A percentile compares a stretch with the other conserved stretches of the same genome.
Evolutionary conservation across 306 rosid genomes (phyloP).

Genomic region (Erythrophleum fordii): DNA sequence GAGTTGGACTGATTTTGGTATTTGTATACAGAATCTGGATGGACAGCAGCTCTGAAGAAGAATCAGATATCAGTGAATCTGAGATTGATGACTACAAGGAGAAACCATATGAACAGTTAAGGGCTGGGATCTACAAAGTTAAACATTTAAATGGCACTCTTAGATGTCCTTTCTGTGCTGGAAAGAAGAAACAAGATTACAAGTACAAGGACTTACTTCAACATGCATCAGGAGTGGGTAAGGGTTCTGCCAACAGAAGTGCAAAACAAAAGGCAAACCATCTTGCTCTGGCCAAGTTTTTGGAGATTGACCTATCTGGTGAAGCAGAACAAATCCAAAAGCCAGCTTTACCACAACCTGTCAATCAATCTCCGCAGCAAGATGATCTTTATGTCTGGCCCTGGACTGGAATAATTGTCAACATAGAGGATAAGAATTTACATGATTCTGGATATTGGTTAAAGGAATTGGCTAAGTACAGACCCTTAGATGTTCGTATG

Average conservation of each 20-base stretch:
- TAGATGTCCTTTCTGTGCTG: conserved; percentile 92
- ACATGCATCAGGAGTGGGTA: conserved; percentile 94
- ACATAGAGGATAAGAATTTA: conserved; percentile 42
- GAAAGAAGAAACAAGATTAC: conserved; percentile 94
- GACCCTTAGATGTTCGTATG: conserved; percentile 53
- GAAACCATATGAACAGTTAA: conserved; percentile 74
- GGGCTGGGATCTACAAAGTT: conserved; percentile 66
- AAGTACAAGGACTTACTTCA: conserved; percentile 80
- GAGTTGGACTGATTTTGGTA: conserved; percentile 28
- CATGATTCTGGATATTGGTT: conserved; percentile 67
- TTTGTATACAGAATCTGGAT: conserved; percentile 34
- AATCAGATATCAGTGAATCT: conserved; percentile 89
- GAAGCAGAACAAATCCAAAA: conserved; percentile 58
- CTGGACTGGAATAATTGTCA: conserved; percentile 84
- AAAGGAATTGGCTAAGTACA: conserved; percentile 58
- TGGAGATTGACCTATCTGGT: conserved; percentile 67
- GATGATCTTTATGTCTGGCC: conserved; percentile 89
- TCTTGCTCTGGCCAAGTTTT: conserved; percentile 82
- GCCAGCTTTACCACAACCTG: conserved; percentile 48
- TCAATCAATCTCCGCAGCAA: conserved; percentile 44
- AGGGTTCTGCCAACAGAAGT: conserved; percentile 92
- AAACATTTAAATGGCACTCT: conserved; percentile 71
- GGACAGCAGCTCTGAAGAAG: conserved; percentile 84
- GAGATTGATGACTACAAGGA: conserved; percentile 78
- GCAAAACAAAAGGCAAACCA: conserved; percentile 84